Percentiles rank a stretch among this genome's conserved stretches.
Conservation (phyloP, 768 basidiomycete species). For the Lactifluus volemus region DNA sequence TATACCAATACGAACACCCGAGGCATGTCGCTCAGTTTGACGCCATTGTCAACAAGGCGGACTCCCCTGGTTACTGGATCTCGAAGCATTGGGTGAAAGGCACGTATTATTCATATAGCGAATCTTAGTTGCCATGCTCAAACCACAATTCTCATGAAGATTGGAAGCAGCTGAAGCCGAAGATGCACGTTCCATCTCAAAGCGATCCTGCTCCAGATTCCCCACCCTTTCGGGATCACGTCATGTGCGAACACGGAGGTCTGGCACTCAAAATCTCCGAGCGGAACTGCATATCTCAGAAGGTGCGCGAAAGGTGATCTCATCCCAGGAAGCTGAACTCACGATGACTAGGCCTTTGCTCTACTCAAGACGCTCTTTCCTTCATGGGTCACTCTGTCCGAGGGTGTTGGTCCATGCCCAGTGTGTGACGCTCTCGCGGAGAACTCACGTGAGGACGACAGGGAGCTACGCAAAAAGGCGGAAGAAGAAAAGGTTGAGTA, state of each 20-base stretch:
- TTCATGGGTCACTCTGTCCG: slow-evolving; percentile 49
- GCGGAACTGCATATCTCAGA: slow-evolving; percentile 52
- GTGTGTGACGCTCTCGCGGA: slow-evolving; percentile 53
- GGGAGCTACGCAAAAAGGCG: slow-evolving; percentile 51
- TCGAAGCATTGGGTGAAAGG: slow-evolving; percentile 78
- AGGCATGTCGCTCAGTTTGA: slow-evolving; percentile 52
- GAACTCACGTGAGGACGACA: slow-evolving; percentile 52
- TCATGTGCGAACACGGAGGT: slow-evolving; percentile 63
- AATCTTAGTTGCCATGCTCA: slow-evolving; percentile 3
- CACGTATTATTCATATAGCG: slow-evolving; percentile 22
- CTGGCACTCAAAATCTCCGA: slow-evolving; percentile 46
- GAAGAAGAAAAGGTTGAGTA: slow-evolving; percentile 70
- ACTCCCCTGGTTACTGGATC: slow-evolving; percentile 52
- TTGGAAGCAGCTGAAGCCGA: slow-evolving; percentile 64
- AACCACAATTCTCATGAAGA: slow-evolving; percentile 35
- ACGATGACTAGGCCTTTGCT: slow-evolving; percentile 39
- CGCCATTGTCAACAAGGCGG: slow-evolving; percentile 36
- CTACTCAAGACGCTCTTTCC: slow-evolving; percentile 55
- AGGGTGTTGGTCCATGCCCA: slow-evolving; percentile 44
- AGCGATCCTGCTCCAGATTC: slow-evolving; percentile 63
- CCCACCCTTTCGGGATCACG: slow-evolving; percentile 45
- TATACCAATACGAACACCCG: slow-evolving; percentile 64
- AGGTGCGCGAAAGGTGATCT: slow-evolving; percentile 32
- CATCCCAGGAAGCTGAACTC: slow-evolving; percentile 3
- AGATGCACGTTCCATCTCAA: slow-evolving; percentile 56